Conservation (phyloP, 2,329 filamentous ascomycete genomes). For the Penicillium sp. region DNA sequence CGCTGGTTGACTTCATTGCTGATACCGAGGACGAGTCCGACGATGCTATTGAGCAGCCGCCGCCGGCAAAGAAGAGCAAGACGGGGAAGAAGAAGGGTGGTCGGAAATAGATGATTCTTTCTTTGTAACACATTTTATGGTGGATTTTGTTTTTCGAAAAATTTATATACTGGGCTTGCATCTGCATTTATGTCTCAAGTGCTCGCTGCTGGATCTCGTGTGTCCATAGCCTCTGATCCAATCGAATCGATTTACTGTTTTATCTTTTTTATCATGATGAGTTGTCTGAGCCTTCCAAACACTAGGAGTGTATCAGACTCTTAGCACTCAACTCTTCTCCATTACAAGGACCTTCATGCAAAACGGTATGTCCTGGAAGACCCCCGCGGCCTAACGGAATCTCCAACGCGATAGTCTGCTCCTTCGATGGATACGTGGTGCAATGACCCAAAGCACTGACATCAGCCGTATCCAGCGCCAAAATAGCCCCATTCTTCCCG, state of each 20-base stretch:
- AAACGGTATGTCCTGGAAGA: constrained; percentile 40
- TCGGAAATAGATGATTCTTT: constrained; percentile 28
- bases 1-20: constrained; percentile 46
- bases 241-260: neutral
- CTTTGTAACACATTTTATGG: constrained; percentile 14
- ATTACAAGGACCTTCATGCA: constrained; percentile 43
- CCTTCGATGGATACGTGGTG: constrained; percentile 41
- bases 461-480: constrained; percentile 45
- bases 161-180: constrained; percentile 18
- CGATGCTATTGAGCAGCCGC: constrained; percentile 26
- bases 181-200: constrained; percentile 2
- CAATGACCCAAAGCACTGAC: constrained; percentile 43
- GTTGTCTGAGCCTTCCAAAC: neutral
- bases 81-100: constrained; percentile 35
- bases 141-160: constrained; percentile 14
- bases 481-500: constrained; percentile 43
- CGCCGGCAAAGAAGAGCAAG: constrained; percentile 39
- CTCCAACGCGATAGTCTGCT: constrained; percentile 38
- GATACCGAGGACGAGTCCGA: constrained; percentile 47
- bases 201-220: constrained; percentile 1
- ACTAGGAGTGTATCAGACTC: neutral
- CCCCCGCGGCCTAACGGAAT: constrained; percentile 38
- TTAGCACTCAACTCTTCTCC: constrained; percentile 14
- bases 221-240: constrained; percentile 5
- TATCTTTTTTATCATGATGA: neutral